These are phyloP conservation scores for Trichoderma koningii DNA, from an alignment of 2,329 filamentous ascomycete species.

Conservation along the genomic window DNA sequence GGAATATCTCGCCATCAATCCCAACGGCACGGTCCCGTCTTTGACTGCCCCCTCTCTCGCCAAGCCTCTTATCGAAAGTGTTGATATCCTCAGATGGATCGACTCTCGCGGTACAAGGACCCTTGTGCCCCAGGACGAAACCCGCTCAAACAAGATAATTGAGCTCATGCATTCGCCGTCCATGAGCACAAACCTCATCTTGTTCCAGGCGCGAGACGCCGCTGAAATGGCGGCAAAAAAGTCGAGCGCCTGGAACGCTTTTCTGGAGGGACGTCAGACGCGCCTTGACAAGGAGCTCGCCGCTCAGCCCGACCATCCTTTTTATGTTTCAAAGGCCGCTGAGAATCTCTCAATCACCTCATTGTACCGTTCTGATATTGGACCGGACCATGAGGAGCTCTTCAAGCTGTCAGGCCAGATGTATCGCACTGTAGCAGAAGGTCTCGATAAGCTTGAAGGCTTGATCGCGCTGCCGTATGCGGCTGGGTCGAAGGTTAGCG, in stretches of 20 bases:
- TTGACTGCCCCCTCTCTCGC: slow-evolving; percentile 29
- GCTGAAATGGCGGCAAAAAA: slow-evolving; percentile 25
- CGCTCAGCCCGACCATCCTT: slow-evolving; percentile 28
- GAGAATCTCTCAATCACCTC: slow-evolving; percentile 27
- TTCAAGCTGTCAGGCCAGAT: slow-evolving; percentile 19
- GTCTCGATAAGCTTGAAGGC: slow-evolving; percentile 28
- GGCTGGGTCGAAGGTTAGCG: slow-evolving; percentile 29
- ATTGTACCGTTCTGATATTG: slow-evolving; percentile 19
- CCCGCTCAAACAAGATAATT: slow-evolving; percentile 24
- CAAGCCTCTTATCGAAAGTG: slow-evolving; percentile 28
- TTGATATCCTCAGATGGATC: slow-evolving; percentile 30
- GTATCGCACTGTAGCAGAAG: slow-evolving; percentile 27
- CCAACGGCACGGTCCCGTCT: slow-evolving; percentile 30
- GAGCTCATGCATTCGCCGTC: slow-evolving; percentile 29
- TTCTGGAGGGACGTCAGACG: slow-evolving; percentile 27
- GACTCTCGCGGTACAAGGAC: slow-evolving; percentile 20
- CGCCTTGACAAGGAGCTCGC: slow-evolving; percentile 28
- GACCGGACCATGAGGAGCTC: slow-evolving; percentile 20
- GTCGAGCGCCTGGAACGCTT: background rate
- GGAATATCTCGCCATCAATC: slow-evolving; percentile 31
- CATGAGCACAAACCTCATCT: slow-evolving; percentile 30
- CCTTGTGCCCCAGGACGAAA: slow-evolving; percentile 5
- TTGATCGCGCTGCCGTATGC: slow-evolving; percentile 29
- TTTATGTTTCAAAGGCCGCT: slow-evolving; percentile 29
- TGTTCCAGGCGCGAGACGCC: slow-evolving; percentile 27